These are phyloP conservation scores for Nematocida sp. DNA, from an alignment of 371 early-diverging fungal genomes.

Conservation along the genomic window DNA sequence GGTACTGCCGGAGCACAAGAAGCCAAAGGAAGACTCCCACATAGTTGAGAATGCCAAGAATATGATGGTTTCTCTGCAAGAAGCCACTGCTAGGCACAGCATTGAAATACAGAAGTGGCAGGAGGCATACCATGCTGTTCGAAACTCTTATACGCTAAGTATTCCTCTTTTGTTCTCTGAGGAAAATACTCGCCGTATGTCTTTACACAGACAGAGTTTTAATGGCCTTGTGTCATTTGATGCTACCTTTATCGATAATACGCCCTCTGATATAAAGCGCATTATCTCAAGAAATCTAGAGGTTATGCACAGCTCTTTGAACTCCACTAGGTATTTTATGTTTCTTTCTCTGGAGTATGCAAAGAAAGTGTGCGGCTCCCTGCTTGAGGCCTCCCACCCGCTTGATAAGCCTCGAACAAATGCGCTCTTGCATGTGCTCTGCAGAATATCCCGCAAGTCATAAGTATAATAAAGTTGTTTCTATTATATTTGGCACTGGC, in stretches of 20 bases:
- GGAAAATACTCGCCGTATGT: constrained; percentile 13
- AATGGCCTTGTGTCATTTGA: constrained; percentile 48
- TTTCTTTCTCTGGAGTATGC: constrained; percentile 48
- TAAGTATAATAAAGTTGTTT: constrained; percentile 34
- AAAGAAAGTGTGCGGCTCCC: constrained; percentile 40
- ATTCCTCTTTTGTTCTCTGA: constrained; percentile 16
- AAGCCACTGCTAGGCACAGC: not conserved
- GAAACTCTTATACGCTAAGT: not conserved
- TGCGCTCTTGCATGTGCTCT: constrained; percentile 51
- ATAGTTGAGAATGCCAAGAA: constrained; percentile 13
- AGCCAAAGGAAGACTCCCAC: not conserved
- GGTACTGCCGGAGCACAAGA: not conserved
- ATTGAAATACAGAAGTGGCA: constrained; percentile 56
- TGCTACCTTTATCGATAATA: constrained; percentile 5
- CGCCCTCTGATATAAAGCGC: constrained; percentile 4
- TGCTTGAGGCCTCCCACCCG: constrained; percentile 41
- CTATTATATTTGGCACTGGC: not conserved
- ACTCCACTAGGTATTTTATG: constrained; percentile 50
- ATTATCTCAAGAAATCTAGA: constrained; percentile 18
- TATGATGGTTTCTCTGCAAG: constrained; percentile 2
- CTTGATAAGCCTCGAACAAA: constrained; percentile 42
- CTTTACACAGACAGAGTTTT: constrained; percentile 8
- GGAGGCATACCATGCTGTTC: not conserved
- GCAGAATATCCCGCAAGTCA: constrained; percentile 22
- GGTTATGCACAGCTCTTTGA: constrained; percentile 28